These are phyloP conservation scores for Puccinia horiana DNA, from an alignment of 1,284 basidiomycete species.

Conservation along the genomic window DNA sequence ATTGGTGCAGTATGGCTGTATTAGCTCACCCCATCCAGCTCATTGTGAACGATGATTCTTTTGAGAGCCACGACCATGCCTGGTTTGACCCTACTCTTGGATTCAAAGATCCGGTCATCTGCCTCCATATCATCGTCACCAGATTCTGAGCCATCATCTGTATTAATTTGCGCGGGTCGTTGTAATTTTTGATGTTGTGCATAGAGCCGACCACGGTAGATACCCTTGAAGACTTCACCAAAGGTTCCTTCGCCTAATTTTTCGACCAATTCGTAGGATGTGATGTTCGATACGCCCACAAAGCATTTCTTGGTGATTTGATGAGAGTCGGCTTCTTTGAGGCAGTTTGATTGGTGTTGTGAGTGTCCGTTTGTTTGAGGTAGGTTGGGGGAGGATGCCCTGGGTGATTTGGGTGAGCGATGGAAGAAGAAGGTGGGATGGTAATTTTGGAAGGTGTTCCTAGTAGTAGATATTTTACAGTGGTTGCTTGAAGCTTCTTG, in stretches of 20 bases:
- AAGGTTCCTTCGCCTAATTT: constrained; percentile 95
- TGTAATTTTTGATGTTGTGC: constrained; percentile 52
- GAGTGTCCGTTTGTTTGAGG: neutral
- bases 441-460: constrained; percentile 10
- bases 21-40: constrained; percentile 79
- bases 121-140: constrained; percentile 18
- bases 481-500: neutral
- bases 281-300: constrained; percentile 72
- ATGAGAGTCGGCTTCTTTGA: neutral
- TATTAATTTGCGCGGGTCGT: neutral
- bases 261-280: constrained; percentile 75
- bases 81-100: constrained; percentile 50
- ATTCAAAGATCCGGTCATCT: constrained; percentile 33
- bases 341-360: neutral
- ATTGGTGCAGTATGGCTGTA: no score
- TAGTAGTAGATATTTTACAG: neutral
- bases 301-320: constrained; percentile 63
- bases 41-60: constrained; percentile 91
- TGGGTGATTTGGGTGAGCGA: neutral
- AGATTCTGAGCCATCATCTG: neutral
- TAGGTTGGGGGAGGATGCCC: neutral
- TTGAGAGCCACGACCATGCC: constrained; percentile 80
- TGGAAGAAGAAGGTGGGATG: constrained; percentile 33
- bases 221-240: constrained; percentile 63
- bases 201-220: constrained; percentile 44